phyloP scores from a whole-genome alignment of 805 yeast genomes.

The Jamesozyma spencerorum region DNA sequence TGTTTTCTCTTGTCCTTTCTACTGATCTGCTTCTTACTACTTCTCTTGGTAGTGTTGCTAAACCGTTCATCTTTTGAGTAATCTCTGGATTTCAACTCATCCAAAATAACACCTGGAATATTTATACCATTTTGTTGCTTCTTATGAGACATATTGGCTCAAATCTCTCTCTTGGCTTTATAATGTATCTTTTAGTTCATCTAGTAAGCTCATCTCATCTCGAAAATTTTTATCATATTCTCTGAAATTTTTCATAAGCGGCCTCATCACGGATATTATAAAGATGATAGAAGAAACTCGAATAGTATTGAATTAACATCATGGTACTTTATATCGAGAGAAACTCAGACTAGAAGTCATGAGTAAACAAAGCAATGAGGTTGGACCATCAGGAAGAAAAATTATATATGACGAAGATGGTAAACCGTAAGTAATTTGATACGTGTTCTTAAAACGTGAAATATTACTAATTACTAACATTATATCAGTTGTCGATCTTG shows the following conservation, averaged over 20 bases:
- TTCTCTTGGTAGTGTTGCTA: conserved; percentile 25
- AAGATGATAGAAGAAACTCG: not conserved
- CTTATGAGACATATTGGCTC: conserved; percentile 4
- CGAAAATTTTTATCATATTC: conserved; percentile 1
- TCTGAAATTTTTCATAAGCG: not conserved
- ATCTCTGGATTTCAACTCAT: conserved; percentile 41
- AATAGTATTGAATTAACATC: too few relatives aligned
- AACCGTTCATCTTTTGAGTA: conserved; percentile 36
- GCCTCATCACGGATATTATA: not conserved
- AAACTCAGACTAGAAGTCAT: not conserved
- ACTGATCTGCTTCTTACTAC: conserved; percentile 21
- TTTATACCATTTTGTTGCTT: conserved; percentile 37
- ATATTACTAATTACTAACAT: not conserved
- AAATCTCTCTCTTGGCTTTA: not conserved
- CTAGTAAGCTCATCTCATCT: conserved; percentile 2
- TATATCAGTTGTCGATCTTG: conserved; percentile 71
- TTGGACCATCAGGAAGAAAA: conserved; percentile 55
- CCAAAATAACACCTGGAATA: conserved; percentile 46
- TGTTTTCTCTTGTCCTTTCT: conserved; percentile 38
- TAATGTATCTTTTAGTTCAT: not conserved
- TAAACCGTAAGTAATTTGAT: conserved; percentile 61
- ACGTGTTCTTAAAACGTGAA: not conserved
- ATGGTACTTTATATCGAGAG: too few relatives aligned
- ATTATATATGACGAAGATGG: conserved; percentile 80
- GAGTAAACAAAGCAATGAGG: too few relatives aligned